A percentile compares a stretch with the other conserved stretches of the same genome.
Conservation (phyloP, 768 basidiomycete species). For the Phanerochaete carnosa region DNA sequence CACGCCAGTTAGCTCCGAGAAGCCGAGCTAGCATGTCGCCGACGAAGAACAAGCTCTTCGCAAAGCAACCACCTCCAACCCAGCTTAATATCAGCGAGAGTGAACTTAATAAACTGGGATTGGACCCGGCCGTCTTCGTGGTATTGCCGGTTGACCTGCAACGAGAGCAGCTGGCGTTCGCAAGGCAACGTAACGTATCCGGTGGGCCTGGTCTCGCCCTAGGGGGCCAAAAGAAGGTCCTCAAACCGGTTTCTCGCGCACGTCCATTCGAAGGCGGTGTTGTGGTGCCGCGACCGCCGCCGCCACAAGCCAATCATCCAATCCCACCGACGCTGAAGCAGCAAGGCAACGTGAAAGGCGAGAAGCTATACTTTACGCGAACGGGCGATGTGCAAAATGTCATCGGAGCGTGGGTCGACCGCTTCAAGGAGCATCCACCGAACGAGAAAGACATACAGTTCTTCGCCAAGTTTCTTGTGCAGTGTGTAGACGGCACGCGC, state of each 20-base stretch:
- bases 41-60: slow-evolving; percentile 35
- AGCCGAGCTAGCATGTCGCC: slow-evolving; percentile 38
- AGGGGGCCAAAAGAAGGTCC: slow-evolving; percentile 36
- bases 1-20: slow-evolving; percentile 60
- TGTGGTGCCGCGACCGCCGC: slow-evolving; percentile 39
- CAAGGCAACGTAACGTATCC: slow-evolving; percentile 42
- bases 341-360: slow-evolving; percentile 45
- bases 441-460: slow-evolving; percentile 71
- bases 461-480: slow-evolving; percentile 69
- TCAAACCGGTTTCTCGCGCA: slow-evolving; percentile 42
- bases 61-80: slow-evolving; percentile 32
- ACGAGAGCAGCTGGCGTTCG: slow-evolving; percentile 67
- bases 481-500: slow-evolving; percentile 53
- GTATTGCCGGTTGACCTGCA: slow-evolving; percentile 64
- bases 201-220: slow-evolving; percentile 18
- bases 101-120: slow-evolving; percentile 59
- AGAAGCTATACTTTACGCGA: slow-evolving; percentile 58
- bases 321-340: slow-evolving; percentile 53
- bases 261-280: slow-evolving; percentile 32
- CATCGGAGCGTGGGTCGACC: slow-evolving; percentile 74
- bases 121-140: slow-evolving; percentile 73
- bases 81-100: slow-evolving; percentile 45
- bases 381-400: slow-evolving; percentile 69
- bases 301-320: slow-evolving; percentile 52
- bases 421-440: slow-evolving; percentile 59